Evolutionary conservation across 2,329 filamentous ascomycete species (phyloP), one percentile per base, ranked within the genome.

Genomic region (Alternaria solani): DNA sequence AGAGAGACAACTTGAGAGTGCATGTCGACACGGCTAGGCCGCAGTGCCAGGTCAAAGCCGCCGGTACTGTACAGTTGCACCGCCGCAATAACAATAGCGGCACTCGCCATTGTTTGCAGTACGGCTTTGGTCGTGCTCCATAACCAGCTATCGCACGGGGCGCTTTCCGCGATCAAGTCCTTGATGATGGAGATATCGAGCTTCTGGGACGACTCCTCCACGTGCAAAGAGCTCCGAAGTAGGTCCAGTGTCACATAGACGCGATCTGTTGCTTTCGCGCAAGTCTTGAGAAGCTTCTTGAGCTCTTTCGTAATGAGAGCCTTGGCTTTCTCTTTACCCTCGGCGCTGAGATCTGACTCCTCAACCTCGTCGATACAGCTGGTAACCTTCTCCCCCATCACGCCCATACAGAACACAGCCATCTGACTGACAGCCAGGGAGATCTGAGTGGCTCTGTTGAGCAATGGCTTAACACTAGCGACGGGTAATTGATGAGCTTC

Each of bases 241-340:
- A 62, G 3, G 41, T 71, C 66, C 23, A 65, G 51, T 2, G 68
- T 64, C 20, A 48, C 36, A 48, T 65, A 72, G 7, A 69, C 56
- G 18, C 49, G 28, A 11, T 60, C 41, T 7, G 68, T 65, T 12
- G 67, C 62, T 8, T 25, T 41, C 0, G 66, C 64, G 7, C 59
- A 61, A 46, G 68, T 47, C 32, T 66, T 61, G 9, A 69, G 28
- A 11, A 72, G 23, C 44, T 68, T 63, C 25, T 51, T 51, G 16
- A 70, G 32, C 36, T 71, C 68, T 7, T 18, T 39, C 7, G 58
- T 58, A 8, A 70, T 62, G 4, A 53, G 16, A 7, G 43, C 23
- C 7, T 59, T 61, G 4, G 63, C 55, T 25, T 41, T 20, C 20
- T 52, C 55, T 34, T 65, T 61, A 9, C 16, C 30, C 16, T 54